Conservation (phyloP, 176 grass and related monocot species). For the Poa pratensis region DNA sequence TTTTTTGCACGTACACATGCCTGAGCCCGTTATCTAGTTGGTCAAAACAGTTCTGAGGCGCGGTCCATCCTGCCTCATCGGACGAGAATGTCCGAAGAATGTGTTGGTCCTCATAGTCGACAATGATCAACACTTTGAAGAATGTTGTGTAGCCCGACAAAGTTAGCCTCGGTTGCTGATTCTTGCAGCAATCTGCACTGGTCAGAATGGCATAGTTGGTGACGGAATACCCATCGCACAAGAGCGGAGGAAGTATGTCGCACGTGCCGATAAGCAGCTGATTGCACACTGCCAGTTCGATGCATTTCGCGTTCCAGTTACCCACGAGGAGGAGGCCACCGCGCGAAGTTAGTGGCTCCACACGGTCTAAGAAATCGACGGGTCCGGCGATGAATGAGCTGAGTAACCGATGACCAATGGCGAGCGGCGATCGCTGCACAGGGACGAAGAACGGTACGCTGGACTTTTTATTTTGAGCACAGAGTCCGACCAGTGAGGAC, state of each 20-base stretch:
- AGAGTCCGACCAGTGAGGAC: background rate
- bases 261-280: background rate
- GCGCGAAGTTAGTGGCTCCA: background rate
- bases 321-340: background rate
- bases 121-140: background rate
- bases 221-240: background rate
- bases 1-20: background rate
- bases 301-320: background rate
- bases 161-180: background rate
- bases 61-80: background rate
- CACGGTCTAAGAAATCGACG: background rate
- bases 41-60: background rate
- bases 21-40: background rate
- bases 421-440: background rate
- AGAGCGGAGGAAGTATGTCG: background rate
- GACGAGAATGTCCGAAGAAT: background rate
- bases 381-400: background rate
- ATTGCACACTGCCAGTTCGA: background rate
- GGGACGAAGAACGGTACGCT: background rate
- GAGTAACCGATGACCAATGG: background rate
- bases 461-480: rapidly evolving
- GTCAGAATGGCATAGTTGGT: background rate
- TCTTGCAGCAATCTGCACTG: background rate
- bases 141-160: background rate
- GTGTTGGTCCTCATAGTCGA: rapidly evolving